Conservation (phyloP, 129 eudicot genomes). For the Pittosporum tobira region DNA sequence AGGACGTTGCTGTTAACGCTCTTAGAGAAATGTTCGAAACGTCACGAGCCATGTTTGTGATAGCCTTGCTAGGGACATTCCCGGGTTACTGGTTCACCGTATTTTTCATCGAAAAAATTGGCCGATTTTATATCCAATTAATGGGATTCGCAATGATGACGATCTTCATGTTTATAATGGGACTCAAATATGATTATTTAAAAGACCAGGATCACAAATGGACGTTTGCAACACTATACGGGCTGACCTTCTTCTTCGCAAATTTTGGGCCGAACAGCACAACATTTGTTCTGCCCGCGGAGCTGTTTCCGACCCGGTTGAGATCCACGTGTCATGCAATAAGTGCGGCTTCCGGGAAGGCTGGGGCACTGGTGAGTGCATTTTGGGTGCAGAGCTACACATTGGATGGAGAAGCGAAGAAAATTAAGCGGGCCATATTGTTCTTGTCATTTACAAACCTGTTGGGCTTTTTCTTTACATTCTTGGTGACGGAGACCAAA, state of each 20-base stretch:
- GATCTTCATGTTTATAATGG: slow-evolving; percentile 20
- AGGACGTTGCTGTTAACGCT: slow-evolving; percentile 11
- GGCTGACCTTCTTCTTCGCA: slow-evolving; percentile 33
- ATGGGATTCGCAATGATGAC: slow-evolving; percentile 18
- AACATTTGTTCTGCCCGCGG: slow-evolving; percentile 35
- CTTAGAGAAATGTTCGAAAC: slow-evolving; percentile 15
- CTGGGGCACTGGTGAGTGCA: slow-evolving; percentile 29
- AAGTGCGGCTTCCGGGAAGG: slow-evolving; percentile 32
- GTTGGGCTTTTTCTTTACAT: slow-evolving; percentile 23
- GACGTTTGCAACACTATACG: slow-evolving; percentile 10
- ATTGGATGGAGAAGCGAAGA: too few species aligned
- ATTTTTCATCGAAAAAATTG: slow-evolving; percentile 22
- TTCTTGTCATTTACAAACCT: too few species aligned
- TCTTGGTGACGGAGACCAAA: slow-evolving; percentile 23
- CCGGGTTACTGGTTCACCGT: slow-evolving; percentile 33
- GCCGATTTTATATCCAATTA: slow-evolving; percentile 21
- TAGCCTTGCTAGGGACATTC: slow-evolving; percentile 21
- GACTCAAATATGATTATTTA: slow-evolving; percentile 11
- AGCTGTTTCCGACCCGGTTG: slow-evolving; percentile 36
- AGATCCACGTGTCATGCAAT: slow-evolving; percentile 38
- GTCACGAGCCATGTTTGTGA: slow-evolving; percentile 19
- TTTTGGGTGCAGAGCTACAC: slow-evolving; percentile 21
- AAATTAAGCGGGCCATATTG: too few species aligned
- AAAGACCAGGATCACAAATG: neutral
- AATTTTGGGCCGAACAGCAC: slow-evolving; percentile 42